Evolutionary conservation across 192 early-diverging fungal genomes (phyloP), one percentile per base, ranked within the genome.

Genomic region (Polychytrium aggregatum): DNA sequence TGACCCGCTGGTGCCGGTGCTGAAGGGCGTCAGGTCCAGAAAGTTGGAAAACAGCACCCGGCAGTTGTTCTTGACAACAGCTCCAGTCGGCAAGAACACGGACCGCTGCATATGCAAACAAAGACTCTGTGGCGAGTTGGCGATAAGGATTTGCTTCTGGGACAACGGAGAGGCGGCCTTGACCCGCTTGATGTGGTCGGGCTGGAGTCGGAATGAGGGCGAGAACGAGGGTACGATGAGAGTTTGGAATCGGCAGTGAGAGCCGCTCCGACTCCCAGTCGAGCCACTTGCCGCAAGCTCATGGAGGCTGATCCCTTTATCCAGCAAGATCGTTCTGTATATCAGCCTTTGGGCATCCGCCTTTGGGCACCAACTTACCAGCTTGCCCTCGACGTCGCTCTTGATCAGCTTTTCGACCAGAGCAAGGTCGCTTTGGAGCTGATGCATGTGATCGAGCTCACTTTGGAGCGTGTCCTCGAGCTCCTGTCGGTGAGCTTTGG

Each of bases 31-130:
- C 17, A 97, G 53, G 60, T 94, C 85, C 9, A 97, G 71, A 13
- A 69, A 58, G 22, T 82, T 76, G 18, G 68, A 57, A 53, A 92
- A 85, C 16, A 57, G 53, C 4, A 97, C 82, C 22, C 63, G 69
- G 29, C 82, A 76, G 7, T 82, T 66, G 60, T 92, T 94, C 64
- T 93, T 97, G 39, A 75, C 55, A n/a, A 57, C 59, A 50, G 67
- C 70, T 17, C 76, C 85, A 41, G 64, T 80, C 5, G 85, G 76
- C 44, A 79, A 51, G 57, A 70, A 89, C 30, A 92, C 74, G 5
- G 85, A 86, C 22, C 90, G 79, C 38, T 89, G 86, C 41, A 97
- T 73, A 46, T 93, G 90, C 27, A 94, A 69, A 46, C 80, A 82
- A 10, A 97, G 78, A 27, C 83, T 67, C 26, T 67, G 70, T 3